These are phyloP conservation scores for Fallopia convolvulus DNA, from an alignment of 148 eudicot genomes.

Conservation along the genomic window DNA sequence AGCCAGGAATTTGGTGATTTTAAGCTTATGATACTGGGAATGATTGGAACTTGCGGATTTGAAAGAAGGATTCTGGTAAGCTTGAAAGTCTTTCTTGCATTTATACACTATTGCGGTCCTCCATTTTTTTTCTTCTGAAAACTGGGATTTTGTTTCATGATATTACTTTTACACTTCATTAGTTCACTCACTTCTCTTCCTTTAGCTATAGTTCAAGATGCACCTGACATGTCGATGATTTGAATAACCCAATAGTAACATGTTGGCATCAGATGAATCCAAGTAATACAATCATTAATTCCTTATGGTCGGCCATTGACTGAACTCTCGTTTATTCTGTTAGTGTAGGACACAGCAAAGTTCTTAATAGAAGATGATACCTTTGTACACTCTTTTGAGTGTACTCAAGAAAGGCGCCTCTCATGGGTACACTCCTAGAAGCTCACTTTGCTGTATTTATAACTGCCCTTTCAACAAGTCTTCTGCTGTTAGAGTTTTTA, in stretches of 20 bases:
- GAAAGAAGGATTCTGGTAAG: constrained; percentile 84
- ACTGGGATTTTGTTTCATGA: too few species aligned
- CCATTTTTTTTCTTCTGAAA: too few species aligned
- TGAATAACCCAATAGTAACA: background rate
- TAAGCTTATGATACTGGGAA: constrained; percentile 80
- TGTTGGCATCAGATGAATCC: background rate
- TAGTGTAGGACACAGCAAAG: constrained; percentile 79
- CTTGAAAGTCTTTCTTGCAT: constrained; percentile 5
- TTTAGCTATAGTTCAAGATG: background rate
- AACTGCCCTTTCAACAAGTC: constrained; percentile 58
- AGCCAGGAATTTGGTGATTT: constrained; percentile 96
- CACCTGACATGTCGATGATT: background rate
- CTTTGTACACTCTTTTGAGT: constrained; percentile 65
- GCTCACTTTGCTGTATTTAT: constrained; percentile 66
- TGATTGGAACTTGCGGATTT: constrained; percentile 92
- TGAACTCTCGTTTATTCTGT: constrained; percentile 2
- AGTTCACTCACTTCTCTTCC: too few species aligned
- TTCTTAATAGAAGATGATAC: constrained; percentile 91
- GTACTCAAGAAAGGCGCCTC: constrained; percentile 79
- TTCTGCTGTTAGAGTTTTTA: constrained; percentile 57
- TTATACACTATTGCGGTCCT: background rate
- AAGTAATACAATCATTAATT: background rate
- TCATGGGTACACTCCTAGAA: constrained; percentile 73
- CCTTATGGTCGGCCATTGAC: background rate
- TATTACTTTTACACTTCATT: too few species aligned